Evolutionary conservation across 2,329 filamentous ascomycete genomes (phyloP), one percentile per base, ranked within the genome.

Genomic region (Fusarium pilosicola): DNA sequence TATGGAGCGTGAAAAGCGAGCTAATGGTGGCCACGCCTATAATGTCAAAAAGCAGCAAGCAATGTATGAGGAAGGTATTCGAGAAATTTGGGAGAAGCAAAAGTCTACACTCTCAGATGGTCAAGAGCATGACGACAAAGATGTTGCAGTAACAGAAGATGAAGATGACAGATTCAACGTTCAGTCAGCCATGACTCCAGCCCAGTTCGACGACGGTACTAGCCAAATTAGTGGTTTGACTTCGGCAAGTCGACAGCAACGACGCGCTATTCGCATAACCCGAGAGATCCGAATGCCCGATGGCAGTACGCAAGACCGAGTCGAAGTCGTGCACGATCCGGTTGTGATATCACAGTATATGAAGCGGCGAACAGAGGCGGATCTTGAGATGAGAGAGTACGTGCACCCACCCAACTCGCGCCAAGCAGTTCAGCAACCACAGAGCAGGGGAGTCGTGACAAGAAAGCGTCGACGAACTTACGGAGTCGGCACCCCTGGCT

Each of bases 31-130:
- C 1, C 96, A 99, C 83, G 95, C 94, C 76, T 99, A 99, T 85
- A 99, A 99, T 74, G 96, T 99, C 69, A 96, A 96, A 79, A 92
- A 94, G 75, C 96, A 99, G 81, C 94, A 98, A 79, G 92, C 91
- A 71, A 93, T 94, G 77, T 99, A 99, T 81, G 94, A 97, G 76
- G 92, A 95, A 60, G 94, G 94, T 28, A 98, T 99, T 76, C 90
- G 92, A 63, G 91, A 94, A 69, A 98, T 98, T 70, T 99, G 96
- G 96, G 92, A 94, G 69, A 91, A 93, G 74, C 96, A 98, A 81
- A 94, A 93, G 81, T 84, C 89, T 20, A 96, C 92, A 59, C 86
- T 98, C 12, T 91, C 91, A 12, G 93, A 96, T 65, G 85, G 85
- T 3, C 88, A 92, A 52, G 92, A 94, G 68, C 91, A 90, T 74